Percentiles rank a stretch among this genome's conserved stretches.
Conservation (phyloP, 257 asterid genomes). For the Ehretia macrophylla region DNA sequence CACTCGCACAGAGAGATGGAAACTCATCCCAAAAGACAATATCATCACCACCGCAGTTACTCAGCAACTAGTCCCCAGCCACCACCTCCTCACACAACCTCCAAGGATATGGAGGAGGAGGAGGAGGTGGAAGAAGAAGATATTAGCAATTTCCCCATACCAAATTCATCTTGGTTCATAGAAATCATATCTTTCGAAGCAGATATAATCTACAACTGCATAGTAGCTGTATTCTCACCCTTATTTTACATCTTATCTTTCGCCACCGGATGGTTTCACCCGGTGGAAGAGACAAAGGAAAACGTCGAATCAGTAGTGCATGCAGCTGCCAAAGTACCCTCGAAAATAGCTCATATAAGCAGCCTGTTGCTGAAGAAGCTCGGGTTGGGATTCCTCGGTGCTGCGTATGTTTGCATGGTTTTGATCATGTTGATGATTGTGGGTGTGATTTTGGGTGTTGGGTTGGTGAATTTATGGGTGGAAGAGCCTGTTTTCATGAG, state of each 20-base stretch:
- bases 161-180: conserved; percentile 29
- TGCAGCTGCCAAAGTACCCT: conserved; percentile 15
- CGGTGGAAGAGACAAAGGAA: conserved; percentile 6
- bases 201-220: conserved; percentile 26
- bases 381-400: conserved; percentile 57
- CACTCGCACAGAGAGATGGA: background rate
- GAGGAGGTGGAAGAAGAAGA: conserved; percentile 1
- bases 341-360: conserved; percentile 13
- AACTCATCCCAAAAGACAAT: background rate
- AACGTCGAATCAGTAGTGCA: conserved; percentile 9
- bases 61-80: background rate
- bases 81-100: background rate
- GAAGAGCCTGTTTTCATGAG: conserved; percentile 59
- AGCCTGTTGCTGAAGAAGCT: conserved; percentile 37
- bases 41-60: background rate
- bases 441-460: conserved; percentile 55
- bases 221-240: conserved; percentile 23
- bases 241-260: conserved; percentile 12
- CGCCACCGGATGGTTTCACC: conserved; percentile 13
- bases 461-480: conserved; percentile 53
- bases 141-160: conserved; percentile 13
- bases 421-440: conserved; percentile 28
- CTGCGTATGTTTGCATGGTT: conserved; percentile 49
- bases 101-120: background rate
- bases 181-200: conserved; percentile 34